These are phyloP conservation scores for Pontederia crassipes DNA, from an alignment of 176 grass and related monocot genomes.

Conservation along the genomic window DNA sequence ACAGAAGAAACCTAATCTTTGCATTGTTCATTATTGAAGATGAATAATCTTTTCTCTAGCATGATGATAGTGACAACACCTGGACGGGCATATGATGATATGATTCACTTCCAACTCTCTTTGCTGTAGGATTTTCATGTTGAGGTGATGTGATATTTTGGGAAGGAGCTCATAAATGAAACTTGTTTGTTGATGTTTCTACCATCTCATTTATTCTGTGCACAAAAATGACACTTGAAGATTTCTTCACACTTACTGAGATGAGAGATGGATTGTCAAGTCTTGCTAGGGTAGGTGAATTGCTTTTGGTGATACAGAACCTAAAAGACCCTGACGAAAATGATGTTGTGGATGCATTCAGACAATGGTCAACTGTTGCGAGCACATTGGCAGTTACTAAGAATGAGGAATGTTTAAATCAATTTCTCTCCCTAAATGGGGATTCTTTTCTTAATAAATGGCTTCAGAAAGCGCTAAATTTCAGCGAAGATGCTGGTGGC, in stretches of 20 bases:
- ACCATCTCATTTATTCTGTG: background rate
- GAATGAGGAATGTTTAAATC: constrained; percentile 43
- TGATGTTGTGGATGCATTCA: constrained; percentile 35
- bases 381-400: constrained; percentile 28
- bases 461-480: constrained; percentile 49
- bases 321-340: constrained; percentile 18
- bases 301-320: constrained; percentile 44
- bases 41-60: too few species aligned
- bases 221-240: constrained; percentile 32
- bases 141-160: too few species aligned
- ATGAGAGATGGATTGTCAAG: constrained; percentile 64
- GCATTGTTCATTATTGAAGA: too few species aligned
- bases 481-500: constrained; percentile 7
- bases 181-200: background rate
- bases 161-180: too few species aligned
- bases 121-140: too few species aligned
- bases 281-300: constrained; percentile 30
- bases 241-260: constrained; percentile 67
- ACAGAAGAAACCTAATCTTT: too few species aligned
- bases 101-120: too few species aligned
- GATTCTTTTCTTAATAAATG: constrained; percentile 49
- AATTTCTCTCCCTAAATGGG: constrained; percentile 50
- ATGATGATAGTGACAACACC: too few species aligned
- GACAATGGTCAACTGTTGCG: constrained; percentile 36
- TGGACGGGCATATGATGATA: too few species aligned